Conservation (phyloP, 768 basidiomycete species). For the Tephrocybe sp. region DNA sequence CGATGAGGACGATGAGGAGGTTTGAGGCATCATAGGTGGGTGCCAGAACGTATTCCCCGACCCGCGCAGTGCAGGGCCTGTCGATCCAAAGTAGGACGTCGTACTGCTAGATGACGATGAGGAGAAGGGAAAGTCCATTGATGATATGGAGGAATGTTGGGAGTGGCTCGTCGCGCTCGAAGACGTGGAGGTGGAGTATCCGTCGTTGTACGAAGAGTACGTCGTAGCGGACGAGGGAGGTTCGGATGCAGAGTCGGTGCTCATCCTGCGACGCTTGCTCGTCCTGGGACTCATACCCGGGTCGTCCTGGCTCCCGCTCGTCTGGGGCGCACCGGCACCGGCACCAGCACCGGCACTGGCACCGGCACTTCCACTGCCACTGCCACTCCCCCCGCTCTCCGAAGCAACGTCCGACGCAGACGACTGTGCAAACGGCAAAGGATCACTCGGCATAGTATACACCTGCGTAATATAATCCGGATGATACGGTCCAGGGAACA, state of each 20-base stretch:
- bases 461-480: conserved; percentile 65
- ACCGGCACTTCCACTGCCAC: too few species aligned
- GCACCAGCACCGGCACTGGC: too few species aligned
- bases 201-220: conserved; percentile 58
- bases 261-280: conserved; percentile 73
- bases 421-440: conserved; percentile 52
- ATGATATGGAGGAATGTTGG: conserved; percentile 56
- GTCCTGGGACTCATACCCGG: conserved; percentile 41
- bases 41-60: conserved; percentile 74
- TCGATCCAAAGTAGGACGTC: conserved; percentile 22
- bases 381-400: too few species aligned
- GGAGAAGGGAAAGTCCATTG: conserved; percentile 71
- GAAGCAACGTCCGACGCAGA: conserved; percentile 36
- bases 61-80: conserved; percentile 52
- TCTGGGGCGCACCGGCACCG: too few species aligned
- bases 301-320: conserved; percentile 24
- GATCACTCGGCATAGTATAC: conserved; percentile 44
- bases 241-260: conserved; percentile 49
- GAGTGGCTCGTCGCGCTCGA: conserved; percentile 45
- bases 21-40: conserved; percentile 66
- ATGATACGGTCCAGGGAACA: conserved; percentile 71
- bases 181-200: conserved; percentile 51
- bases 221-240: conserved; percentile 66
- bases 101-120: conserved; percentile 22
- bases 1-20: too few species aligned